Base-by-base conservation (phyloP, 2,329 filamentous ascomycete species). In the Alternaria burnsii region DNA sequence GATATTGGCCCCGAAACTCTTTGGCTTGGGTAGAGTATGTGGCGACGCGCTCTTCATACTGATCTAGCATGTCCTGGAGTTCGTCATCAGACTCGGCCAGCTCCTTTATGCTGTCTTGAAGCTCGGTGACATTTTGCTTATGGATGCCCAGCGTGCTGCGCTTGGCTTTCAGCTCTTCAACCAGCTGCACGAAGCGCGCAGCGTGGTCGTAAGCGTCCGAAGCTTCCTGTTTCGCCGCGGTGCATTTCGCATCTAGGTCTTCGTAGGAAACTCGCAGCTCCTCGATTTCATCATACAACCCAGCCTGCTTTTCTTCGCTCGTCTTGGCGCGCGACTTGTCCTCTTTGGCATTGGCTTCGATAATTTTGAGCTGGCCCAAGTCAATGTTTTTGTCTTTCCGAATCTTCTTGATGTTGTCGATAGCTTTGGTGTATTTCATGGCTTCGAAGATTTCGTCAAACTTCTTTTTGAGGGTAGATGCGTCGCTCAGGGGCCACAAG, bases 371-470 rank as follows among this genome's bases (percentile, higher is more conserved):
- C 62, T 89, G 87, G 16, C 83, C 86, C 10, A 98, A 84, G 62
- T 94, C 86, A 65, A 91, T 88, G 36, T 89, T 90, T 67, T 97
- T 90, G 66, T 89, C 90, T 80, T 98, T 99, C 40, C 90, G 86
- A 51, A 98, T 84, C 10, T 89, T 78, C 75, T 97, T 97, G 76
- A 99, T 91, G 76, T 97, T 97, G 46, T 97, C 94, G 61, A 99
- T 97, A 18, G 94, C 95, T 74, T 97, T 97, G 34, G 94, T 97
- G 79, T 98, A 99, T 76, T 97, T 97, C 80, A 92, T 84, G 1
- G 95, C 95, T 79, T 98, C 95, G 69, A 99, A 99, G 11, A 99
- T 99, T 76, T 97, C 93, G 74, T 99, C 95, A 62, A 99, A 99
- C 53, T 89, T 91, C 78, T 96, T 96, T 80, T 99, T 99, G 52